Evolutionary conservation across 208 protist species (phyloP), one percentile per base, ranked within the genome.

Genomic region (Balamuthia mandrillaris): DNA sequence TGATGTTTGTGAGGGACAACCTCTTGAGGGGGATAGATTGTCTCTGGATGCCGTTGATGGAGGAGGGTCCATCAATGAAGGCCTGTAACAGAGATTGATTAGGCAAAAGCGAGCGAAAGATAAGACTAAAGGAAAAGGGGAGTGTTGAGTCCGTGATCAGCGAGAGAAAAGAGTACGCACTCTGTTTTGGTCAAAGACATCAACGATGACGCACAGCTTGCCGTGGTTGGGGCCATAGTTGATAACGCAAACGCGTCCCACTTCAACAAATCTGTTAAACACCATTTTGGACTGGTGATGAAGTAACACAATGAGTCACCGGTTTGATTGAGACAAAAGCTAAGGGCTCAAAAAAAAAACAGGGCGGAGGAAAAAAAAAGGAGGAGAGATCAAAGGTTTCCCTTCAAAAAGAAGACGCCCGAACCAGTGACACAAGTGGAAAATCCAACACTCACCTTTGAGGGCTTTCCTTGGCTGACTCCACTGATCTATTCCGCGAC

Each of bases 241-340:
- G 51, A 91, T 72, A 0, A 90, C 42, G 72, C 49, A 84, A 45
- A 92, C 54, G 27, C 90, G 90, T 42, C 90, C 90, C 54, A 92
- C 65, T 68, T 92, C 81, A 35, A 92, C 88, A 68, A 91, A 92
- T 35, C 74, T 41, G 33, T 82, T 24, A 51, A 66, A 66, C 52
- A 82, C 74, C 74, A n/a, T n/a, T n/a, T n/a, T n/a, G n/a, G n/a
- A n/a, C n/a, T n/a, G n/a, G n/a, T n/a, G n/a, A n/a, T 56, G 49
- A 18, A 56, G n/a, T n/a, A n/a, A n/a, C n/a, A n/a, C n/a, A n/a
- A n/a, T n/a, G n/a, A n/a, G n/a, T n/a, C n/a, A n/a, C n/a, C n/a
- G n/a, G n/a, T n/a, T n/a, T n/a, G n/a, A n/a, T n/a, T n/a, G n/a
- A n/a, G n/a, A n/a, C n/a, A n/a, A n/a, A n/a, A n/a, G n/a, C n/a